Percentiles rank a stretch among this genome's conserved stretches.
These are phyloP conservation scores for Pseudohyphozyma bogoriensis DNA, from an alignment of 768 basidiomycete genomes.

Conservation along the genomic window DNA sequence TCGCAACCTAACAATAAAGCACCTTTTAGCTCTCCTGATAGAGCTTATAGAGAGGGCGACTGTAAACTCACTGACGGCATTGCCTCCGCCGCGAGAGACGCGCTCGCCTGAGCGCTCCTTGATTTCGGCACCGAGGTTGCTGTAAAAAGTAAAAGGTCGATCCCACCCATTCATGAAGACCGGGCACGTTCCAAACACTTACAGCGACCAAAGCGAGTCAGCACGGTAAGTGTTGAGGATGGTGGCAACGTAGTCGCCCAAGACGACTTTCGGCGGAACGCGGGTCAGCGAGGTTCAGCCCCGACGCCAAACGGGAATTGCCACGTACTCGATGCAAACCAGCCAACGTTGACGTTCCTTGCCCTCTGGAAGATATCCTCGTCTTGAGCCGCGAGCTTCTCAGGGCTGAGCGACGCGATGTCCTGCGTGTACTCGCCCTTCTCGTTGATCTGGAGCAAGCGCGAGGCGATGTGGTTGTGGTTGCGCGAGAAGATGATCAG, in stretches of 20 bases:
- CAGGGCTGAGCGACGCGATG: not conserved
- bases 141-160: not conserved
- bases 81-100: not conserved
- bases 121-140: not conserved
- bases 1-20: too few species aligned
- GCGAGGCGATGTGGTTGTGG: conserved; percentile 55
- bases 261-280: not conserved
- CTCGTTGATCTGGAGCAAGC: conserved; percentile 46
- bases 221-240: conserved; percentile 19
- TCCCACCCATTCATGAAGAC: too few species aligned
- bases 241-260: not conserved
- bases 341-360: conserved; percentile 3
- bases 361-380: conserved; percentile 25
- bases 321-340: conserved; percentile 10
- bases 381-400: conserved; percentile 9
- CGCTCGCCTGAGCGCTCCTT: not conserved
- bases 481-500: conserved; percentile 54
- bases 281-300: not conserved
- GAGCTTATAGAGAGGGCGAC: too few species aligned
- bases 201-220: not conserved
- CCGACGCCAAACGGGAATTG: not conserved
- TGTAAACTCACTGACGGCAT: not conserved
- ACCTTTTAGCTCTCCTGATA: too few species aligned
- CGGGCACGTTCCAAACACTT: not conserved
- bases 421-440: conserved; percentile 1